phyloP scores from a whole-genome alignment of 306 rosid genomes.

The Corylus heterophylla region DNA sequence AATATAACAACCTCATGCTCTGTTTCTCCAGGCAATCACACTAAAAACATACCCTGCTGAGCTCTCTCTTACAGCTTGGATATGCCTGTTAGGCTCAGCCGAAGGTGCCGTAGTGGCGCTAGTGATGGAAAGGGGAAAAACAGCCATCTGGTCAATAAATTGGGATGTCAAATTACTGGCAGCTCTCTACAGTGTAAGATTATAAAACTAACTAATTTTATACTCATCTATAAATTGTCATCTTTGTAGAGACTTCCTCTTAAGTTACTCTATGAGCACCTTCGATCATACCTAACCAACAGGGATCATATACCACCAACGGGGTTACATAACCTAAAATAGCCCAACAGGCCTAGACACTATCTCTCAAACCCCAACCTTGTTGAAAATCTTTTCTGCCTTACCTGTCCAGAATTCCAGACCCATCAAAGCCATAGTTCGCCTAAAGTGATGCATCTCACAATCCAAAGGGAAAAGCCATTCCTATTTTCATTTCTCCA shows the following conservation, averaged over 20 bases:
- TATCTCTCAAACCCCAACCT: neutral
- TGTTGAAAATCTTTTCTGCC: neutral
- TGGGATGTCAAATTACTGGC: slow-evolving; percentile 62
- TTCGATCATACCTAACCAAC: neutral
- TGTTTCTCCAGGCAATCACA: slow-evolving; percentile 56
- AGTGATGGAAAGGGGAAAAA: slow-evolving; percentile 66
- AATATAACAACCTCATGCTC: neutral
- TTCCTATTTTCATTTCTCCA: neutral
- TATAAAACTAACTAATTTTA: neutral
- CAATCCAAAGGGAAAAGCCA: neutral
- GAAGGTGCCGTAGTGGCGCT: slow-evolving; percentile 74
- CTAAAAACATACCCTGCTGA: slow-evolving; percentile 74
- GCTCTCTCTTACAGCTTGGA: slow-evolving; percentile 91
- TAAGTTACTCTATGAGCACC: neutral
- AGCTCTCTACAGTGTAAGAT: slow-evolving; percentile 56
- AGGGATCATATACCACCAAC: neutral
- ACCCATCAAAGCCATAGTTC: neutral
- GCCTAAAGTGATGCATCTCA: neutral
- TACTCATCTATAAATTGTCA: neutral
- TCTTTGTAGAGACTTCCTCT: neutral
- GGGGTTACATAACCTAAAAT: neutral
- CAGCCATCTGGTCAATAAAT: slow-evolving; percentile 58
- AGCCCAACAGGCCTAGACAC: neutral
- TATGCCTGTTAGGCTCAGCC: slow-evolving; percentile 68
- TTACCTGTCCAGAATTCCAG: neutral